Conservation (phyloP, 106 monocot genomes). For the Xerophyta viscosa region DNA sequence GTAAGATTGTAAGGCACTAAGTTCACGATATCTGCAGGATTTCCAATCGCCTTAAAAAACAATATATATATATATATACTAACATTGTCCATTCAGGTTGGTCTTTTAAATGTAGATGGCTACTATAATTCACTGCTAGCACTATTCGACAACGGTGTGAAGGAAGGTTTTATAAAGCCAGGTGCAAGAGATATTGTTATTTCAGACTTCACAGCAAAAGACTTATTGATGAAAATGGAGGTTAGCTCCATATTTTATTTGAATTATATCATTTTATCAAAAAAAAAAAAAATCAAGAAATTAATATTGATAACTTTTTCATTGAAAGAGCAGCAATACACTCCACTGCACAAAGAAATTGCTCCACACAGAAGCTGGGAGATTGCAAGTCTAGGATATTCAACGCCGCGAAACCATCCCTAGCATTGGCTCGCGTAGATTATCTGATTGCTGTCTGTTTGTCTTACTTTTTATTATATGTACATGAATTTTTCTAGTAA, state of each 20-base stretch:
- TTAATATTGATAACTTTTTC: background rate
- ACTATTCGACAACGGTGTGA: slow-evolving; percentile 82
- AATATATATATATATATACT: background rate
- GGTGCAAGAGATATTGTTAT: slow-evolving; percentile 64
- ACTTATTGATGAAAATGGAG: slow-evolving; percentile 84
- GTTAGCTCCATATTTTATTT: slow-evolving; percentile 15
- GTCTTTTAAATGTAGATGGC: slow-evolving; percentile 89
- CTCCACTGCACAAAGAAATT: slow-evolving; percentile 47
- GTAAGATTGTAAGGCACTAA: background rate
- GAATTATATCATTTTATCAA: too few species aligned
- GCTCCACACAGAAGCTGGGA: slow-evolving; percentile 56
- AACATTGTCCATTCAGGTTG: slow-evolving; percentile 38
- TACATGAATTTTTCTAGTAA: too few species aligned
- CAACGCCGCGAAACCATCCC: slow-evolving; percentile 14
- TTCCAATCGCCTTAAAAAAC: too few species aligned
- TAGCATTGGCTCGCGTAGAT: slow-evolving; percentile 6
- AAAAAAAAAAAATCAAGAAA: too few species aligned
- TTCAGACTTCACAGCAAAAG: slow-evolving; percentile 71
- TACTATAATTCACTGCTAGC: slow-evolving; percentile 83
- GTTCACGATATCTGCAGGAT: background rate
- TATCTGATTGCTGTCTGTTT: slow-evolving; percentile 3
- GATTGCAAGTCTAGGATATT: slow-evolving; percentile 42
- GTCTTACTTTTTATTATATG: too few species aligned
- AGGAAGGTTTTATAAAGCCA: slow-evolving; percentile 83
- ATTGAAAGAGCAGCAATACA: slow-evolving; percentile 35